Conservation (phyloP, 345 rosid genomes). For the Gossypium longicalyx region DNA sequence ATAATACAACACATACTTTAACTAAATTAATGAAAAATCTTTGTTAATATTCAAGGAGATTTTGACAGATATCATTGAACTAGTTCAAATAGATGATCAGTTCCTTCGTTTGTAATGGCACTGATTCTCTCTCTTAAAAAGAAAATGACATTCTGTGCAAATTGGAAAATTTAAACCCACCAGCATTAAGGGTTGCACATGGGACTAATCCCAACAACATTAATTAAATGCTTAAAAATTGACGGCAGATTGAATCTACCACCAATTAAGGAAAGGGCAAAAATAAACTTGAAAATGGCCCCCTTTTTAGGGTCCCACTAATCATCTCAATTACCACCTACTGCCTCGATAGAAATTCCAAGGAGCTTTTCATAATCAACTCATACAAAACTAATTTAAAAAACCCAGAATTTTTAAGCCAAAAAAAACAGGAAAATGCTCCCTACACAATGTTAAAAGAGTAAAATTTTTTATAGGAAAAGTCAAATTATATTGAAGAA, state of each 20-base stretch:
- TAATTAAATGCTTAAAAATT: not conserved
- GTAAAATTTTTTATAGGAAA: no score
- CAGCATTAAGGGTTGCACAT: conserved; percentile 18
- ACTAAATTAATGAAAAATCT: no score
- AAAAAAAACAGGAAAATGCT: not conserved
- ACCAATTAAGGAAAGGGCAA: conserved; percentile 25
- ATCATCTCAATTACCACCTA: conserved; percentile 19
- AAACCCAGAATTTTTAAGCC: not conserved
- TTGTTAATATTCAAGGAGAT: no score
- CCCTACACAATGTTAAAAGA: not conserved
- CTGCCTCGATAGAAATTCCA: not conserved
- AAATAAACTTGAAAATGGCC: not conserved
- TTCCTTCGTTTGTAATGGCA: no score
- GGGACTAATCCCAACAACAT: conserved; percentile 19
- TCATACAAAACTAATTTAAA: not conserved
- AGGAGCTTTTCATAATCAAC: no score
- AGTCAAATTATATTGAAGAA: no score
- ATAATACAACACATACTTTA: no score
- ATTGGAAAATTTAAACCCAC: conserved; percentile 13
- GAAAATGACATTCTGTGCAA: no score
- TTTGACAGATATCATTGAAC: no score
- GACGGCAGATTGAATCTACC: conserved; percentile 3
- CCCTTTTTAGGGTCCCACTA: conserved; percentile 20
- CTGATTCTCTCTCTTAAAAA: no score
- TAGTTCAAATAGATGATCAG: no score